A percentile compares a stretch with the other conserved stretches of the same genome.
Conservation (phyloP, 495 filamentous ascomycete genomes). For the Tuber magnatum region DNA sequence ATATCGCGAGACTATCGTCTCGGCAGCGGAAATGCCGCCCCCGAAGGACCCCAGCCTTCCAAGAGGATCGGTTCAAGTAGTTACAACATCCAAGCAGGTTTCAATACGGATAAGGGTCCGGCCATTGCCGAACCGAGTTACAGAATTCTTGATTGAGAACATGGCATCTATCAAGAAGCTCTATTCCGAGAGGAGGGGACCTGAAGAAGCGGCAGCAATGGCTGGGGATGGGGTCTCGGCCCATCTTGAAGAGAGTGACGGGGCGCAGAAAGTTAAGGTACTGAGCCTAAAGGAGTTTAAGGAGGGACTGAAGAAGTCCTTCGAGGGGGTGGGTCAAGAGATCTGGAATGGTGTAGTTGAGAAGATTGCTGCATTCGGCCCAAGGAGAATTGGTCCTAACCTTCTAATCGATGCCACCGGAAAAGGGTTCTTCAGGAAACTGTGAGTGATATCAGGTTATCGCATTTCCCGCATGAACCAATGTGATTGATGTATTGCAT, state of each 20-base stretch:
- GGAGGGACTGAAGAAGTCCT: slow-evolving; percentile 57
- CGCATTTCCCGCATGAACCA: not conserved
- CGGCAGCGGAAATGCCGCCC: slow-evolving; percentile 80
- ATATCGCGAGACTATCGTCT: slow-evolving; percentile 85
- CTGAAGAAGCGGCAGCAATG: slow-evolving; percentile 37
- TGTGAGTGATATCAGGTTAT: slow-evolving; percentile 48
- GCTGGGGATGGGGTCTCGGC: slow-evolving; percentile 39
- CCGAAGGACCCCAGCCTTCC: slow-evolving; percentile 79
- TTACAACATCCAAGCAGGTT: slow-evolving; percentile 77
- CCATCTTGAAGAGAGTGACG: slow-evolving; percentile 44
- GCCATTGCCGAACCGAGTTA: slow-evolving; percentile 70
- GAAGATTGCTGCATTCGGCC: slow-evolving; percentile 82
- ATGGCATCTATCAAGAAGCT: slow-evolving; percentile 68
- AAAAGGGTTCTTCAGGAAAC: slow-evolving; percentile 63
- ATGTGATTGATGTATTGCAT: not conserved
- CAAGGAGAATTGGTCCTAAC: slow-evolving; percentile 76
- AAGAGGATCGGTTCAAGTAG: slow-evolving; percentile 67
- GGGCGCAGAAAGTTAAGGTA: slow-evolving; percentile 48
- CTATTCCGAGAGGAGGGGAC: slow-evolving; percentile 51
- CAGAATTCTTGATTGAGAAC: slow-evolving; percentile 77
- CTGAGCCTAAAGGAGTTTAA: slow-evolving; percentile 70
- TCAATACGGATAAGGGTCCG: slow-evolving; percentile 69
- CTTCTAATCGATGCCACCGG: slow-evolving; percentile 78
- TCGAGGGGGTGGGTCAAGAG: slow-evolving; percentile 63
- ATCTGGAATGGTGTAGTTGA: slow-evolving; percentile 71